Evolutionary conservation across 1,284 basidiomycete species (phyloP).

Genomic region (Pascua sp.): DNA sequence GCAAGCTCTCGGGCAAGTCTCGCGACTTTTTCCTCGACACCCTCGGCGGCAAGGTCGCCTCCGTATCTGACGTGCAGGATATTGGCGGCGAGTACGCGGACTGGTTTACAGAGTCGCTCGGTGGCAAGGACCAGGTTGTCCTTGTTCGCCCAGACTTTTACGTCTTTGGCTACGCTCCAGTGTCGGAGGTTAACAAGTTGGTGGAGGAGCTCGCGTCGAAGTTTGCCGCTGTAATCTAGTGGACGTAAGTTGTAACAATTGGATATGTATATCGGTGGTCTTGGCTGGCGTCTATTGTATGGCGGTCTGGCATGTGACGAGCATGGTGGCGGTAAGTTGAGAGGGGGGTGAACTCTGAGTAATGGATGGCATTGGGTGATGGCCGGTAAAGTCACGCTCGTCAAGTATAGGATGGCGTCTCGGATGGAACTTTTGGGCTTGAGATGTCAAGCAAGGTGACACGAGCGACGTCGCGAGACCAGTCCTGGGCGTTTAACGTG

Average conservation of each 20-base stretch:
- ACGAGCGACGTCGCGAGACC: too few species aligned
- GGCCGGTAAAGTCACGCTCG: too few species aligned
- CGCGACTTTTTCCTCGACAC: slow-evolving; percentile 1
- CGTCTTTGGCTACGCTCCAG: slow-evolving; percentile 11
- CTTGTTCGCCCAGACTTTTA: slow-evolving; percentile 15
- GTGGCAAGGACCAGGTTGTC: background rate
- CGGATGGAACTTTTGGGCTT: too few species aligned
- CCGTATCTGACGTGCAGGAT: slow-evolving; percentile 3
- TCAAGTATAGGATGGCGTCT: too few species aligned
- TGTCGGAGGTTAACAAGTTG: background rate
- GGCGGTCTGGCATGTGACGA: too few species aligned
- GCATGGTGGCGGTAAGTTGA: too few species aligned
- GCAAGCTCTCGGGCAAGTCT: background rate
- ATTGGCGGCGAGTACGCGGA: slow-evolving; percentile 2
- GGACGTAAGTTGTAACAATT: background rate
- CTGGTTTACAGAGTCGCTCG: slow-evolving; percentile 1
- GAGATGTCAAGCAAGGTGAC: too few species aligned
- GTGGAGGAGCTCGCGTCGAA: slow-evolving; percentile 1
- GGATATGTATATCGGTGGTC: too few species aligned
- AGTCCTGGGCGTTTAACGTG: too few species aligned
- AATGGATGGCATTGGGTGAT: too few species aligned
- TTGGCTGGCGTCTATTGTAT: too few species aligned
- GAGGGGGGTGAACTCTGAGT: too few species aligned
- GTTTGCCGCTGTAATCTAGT: background rate
- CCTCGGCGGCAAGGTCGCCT: slow-evolving; percentile 2